Evolutionary conservation across 495 filamentous ascomycete species (phyloP).

Genomic region (Pseudomonodictys pantanalensis): DNA sequence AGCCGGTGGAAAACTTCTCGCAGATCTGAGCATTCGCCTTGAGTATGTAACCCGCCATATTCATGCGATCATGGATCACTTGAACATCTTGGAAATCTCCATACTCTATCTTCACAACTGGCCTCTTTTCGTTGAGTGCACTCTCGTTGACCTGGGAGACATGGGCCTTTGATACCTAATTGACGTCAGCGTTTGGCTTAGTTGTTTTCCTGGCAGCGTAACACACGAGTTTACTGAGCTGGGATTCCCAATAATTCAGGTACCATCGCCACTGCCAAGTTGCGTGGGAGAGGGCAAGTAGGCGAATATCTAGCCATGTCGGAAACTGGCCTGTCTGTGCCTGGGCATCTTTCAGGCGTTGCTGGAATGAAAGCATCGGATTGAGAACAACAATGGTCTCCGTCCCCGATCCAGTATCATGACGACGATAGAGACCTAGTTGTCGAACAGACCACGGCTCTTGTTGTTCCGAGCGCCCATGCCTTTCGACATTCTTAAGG

Average conservation of each 20-base stretch:
- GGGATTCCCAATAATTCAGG: slow-evolving; percentile 4
- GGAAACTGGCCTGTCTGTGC: neutral
- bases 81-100: slow-evolving; percentile 17
- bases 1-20: neutral
- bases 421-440: slow-evolving; percentile 17
- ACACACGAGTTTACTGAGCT: slow-evolving; percentile 4
- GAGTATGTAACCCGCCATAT: slow-evolving; percentile 9
- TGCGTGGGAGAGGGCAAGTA: slow-evolving; percentile 5
- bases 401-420: neutral
- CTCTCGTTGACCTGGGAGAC: slow-evolving; percentile 1
- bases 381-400: slow-evolving; percentile 19
- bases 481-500: slow-evolving; percentile 14
- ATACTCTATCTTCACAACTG: slow-evolving; percentile 8
- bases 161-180: slow-evolving; percentile 17
- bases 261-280: slow-evolving; percentile 22
- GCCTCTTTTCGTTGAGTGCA: neutral
- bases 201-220: neutral
- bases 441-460: slow-evolving; percentile 24
- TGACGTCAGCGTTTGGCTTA: neutral
- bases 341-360: slow-evolving; percentile 12
- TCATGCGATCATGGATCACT: slow-evolving; percentile 19
- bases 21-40: slow-evolving; percentile 1
- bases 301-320: slow-evolving; percentile 1
- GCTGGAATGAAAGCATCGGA: slow-evolving; percentile 15
- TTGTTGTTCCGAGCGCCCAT: slow-evolving; percentile 8